These are phyloP conservation scores for Pseudogymnoascus sp. DNA, from an alignment of 2,329 filamentous ascomycete species.

Conservation along the genomic window DNA sequence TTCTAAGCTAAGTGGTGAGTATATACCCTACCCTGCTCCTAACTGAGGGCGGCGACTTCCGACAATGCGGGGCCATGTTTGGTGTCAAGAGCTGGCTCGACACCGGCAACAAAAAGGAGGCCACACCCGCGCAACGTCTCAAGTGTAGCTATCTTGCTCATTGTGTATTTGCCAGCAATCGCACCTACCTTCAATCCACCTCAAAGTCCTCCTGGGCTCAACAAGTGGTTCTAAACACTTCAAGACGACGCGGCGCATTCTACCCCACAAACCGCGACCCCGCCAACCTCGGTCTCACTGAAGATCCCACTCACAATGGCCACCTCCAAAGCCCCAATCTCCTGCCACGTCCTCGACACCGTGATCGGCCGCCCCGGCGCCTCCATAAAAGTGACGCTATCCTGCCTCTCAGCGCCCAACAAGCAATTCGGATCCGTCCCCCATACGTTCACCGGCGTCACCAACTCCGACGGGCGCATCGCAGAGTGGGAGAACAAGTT, in stretches of 20 bases:
- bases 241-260: not conserved
- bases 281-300: not conserved
- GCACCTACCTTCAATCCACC: not conserved
- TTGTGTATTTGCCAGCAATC: not conserved
- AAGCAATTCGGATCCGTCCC: constrained; percentile 27
- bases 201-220: not conserved
- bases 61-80: not conserved
- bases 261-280: constrained; percentile 1
- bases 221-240: not conserved
- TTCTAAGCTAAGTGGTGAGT: not conserved
- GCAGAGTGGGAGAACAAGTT: constrained; percentile 48
- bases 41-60: not conserved
- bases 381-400: constrained; percentile 49
- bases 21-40: not conserved
- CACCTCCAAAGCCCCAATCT: constrained; percentile 51
- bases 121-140: not conserved
- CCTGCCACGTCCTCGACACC: constrained; percentile 81
- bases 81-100: not conserved
- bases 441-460: constrained; percentile 54
- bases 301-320: constrained; percentile 4
- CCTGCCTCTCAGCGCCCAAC: constrained; percentile 22
- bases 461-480: constrained; percentile 70
- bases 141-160: not conserved
- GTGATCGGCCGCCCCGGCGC: constrained; percentile 60
- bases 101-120: not conserved